Percentiles rank a stretch among this genome's conserved stretches.
Conservation (phyloP, 352 stramenopile species). For the Globisporangium nodosum region DNA sequence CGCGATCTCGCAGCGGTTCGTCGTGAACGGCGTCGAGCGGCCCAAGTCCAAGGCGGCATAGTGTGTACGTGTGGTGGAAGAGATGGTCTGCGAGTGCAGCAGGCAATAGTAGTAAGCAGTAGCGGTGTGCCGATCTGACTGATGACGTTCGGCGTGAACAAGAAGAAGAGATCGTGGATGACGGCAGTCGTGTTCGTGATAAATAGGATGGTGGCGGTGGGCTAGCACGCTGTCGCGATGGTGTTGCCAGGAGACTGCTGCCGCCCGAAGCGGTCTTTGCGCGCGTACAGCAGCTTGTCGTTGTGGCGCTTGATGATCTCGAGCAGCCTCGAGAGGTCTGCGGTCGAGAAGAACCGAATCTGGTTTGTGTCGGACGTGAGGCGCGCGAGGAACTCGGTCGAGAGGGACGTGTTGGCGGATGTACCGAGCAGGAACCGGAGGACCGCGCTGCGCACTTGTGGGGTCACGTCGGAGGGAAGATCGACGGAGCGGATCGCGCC, state of each 20-base stretch:
- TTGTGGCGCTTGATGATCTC: constrained; percentile 10
- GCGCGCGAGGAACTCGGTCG: neutral
- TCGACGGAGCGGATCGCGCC: neutral
- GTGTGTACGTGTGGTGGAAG: neutral
- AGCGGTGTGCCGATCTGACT: no score
- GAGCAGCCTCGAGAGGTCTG: constrained; percentile 1
- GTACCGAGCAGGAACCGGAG: constrained; percentile 5
- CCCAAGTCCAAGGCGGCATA: constrained; percentile 20
- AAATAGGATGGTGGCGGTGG: neutral
- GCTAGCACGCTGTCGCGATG: neutral
- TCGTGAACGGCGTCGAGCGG: constrained; percentile 28
- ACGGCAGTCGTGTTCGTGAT: neutral
- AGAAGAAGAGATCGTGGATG: no score
- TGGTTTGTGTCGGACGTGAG: constrained; percentile 1
- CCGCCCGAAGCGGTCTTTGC: constrained; percentile 9
- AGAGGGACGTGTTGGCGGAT: neutral
- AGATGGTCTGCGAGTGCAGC: neutral
- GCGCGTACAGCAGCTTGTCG: constrained; percentile 3
- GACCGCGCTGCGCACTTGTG: constrained; percentile 3
- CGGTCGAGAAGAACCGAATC: constrained; percentile 11
- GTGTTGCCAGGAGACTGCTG: neutral
- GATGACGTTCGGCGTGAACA: no score
- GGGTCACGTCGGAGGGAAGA: neutral
- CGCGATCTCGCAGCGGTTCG: constrained; percentile 73
- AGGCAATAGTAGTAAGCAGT: constrained; percentile 4